Evolutionary conservation across 139 green algal species (phyloP).

Genomic region (Parachlorella kessleri): DNA sequence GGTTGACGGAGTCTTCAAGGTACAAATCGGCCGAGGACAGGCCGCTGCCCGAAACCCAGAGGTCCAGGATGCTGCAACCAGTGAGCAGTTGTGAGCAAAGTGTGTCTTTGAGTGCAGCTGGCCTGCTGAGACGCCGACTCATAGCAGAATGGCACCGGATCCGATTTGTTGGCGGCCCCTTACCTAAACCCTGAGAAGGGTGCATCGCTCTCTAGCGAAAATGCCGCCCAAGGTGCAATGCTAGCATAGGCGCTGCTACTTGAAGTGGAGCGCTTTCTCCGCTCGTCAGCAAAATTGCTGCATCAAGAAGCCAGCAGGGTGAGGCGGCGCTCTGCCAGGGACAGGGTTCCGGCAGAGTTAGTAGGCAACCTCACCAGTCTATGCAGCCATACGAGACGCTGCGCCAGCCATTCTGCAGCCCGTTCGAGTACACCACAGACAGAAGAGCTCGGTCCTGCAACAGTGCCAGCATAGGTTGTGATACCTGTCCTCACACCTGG

Average conservation of each 20-base stretch:
- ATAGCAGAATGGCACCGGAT: not conserved
- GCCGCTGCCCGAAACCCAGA: slow-evolving; percentile 46
- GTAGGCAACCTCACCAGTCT: not conserved
- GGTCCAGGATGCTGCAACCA: slow-evolving; percentile 46
- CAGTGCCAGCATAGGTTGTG: too few relatives aligned
- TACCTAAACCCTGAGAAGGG: slow-evolving; percentile 27
- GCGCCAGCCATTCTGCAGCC: slow-evolving; percentile 12
- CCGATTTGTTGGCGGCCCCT: not conserved
- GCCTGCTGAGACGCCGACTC: too few relatives aligned
- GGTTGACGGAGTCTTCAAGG: slow-evolving; percentile 27
- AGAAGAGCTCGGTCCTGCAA: too few relatives aligned
- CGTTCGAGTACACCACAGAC: not conserved
- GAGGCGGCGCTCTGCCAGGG: too few relatives aligned
- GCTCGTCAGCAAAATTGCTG: slow-evolving; percentile 30
- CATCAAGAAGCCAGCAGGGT: slow-evolving; percentile 1
- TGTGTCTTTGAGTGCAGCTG: too few relatives aligned
- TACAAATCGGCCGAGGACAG: slow-evolving; percentile 27
- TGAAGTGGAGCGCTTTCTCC: slow-evolving; percentile 17
- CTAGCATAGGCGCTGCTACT: slow-evolving; percentile 13
- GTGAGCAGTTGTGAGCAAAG: not conserved
- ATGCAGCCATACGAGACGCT: slow-evolving; percentile 1
- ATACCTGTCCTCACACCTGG: too few relatives aligned
- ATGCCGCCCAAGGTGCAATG: slow-evolving; percentile 38
- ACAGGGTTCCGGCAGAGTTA: too few relatives aligned
- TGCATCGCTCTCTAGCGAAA: slow-evolving; percentile 22